Percentiles rank a stretch among this genome's conserved stretches.
Conservation (phyloP, 1,139 yeast genomes). For the Torulaspora globosa region DNA sequence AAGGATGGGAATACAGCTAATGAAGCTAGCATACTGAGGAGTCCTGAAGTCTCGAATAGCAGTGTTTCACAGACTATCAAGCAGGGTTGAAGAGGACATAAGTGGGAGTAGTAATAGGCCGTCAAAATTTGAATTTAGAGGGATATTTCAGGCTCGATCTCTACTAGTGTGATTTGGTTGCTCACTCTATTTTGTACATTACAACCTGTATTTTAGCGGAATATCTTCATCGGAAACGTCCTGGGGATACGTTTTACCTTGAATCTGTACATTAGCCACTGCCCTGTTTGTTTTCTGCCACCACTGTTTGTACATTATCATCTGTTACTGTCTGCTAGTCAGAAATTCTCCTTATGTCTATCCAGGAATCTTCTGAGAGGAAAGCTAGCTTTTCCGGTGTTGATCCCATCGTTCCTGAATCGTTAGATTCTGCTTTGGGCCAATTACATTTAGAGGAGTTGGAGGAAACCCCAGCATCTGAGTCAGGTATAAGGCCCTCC, state of each 20-base stretch:
- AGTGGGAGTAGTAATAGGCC: neutral
- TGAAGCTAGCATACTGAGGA: neutral
- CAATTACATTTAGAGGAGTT: slow-evolving; percentile 33
- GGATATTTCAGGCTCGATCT: neutral
- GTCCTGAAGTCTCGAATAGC: neutral
- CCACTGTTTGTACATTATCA: slow-evolving; percentile 15
- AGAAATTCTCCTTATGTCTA: slow-evolving; percentile 9
- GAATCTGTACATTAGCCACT: slow-evolving; percentile 14
- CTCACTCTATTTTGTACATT: slow-evolving; percentile 18
- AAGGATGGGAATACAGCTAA: neutral
- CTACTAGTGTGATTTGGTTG: slow-evolving; percentile 6
- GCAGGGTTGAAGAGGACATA: neutral
- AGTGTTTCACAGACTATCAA: neutral
- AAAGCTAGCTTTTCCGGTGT: slow-evolving; percentile 11
- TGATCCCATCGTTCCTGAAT: slow-evolving; percentile 24
- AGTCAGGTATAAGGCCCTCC: slow-evolving; percentile 1
- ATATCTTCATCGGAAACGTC: neutral
- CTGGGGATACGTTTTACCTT: slow-evolving; percentile 1
- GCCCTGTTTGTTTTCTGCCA: slow-evolving; percentile 4
- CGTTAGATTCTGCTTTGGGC: slow-evolving; percentile 33
- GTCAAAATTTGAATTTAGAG: neutral
- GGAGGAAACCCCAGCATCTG: slow-evolving; percentile 9
- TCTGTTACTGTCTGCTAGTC: neutral
- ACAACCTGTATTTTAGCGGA: slow-evolving; percentile 19
- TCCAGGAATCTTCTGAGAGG: slow-evolving; percentile 7